Evolutionary conservation across 2,329 filamentous ascomycete genomes (phyloP).

Genomic region (Epichloe gansuensis): DNA sequence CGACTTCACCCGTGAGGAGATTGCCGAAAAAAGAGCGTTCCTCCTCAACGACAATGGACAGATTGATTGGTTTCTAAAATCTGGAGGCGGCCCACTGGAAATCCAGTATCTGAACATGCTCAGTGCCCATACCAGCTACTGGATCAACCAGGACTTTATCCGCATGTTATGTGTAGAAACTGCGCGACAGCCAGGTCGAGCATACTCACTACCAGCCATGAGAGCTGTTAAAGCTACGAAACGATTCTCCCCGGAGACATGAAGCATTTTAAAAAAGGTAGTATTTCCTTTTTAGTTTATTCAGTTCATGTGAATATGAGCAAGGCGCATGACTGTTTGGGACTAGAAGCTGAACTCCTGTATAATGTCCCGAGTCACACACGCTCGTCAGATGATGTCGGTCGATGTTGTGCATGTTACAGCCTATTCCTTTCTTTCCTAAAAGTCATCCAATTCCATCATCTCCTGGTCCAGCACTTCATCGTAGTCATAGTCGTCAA

Average conservation of each 20-base stretch:
- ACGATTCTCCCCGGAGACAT: constrained; percentile 15
- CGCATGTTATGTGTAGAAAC: constrained; percentile 81
- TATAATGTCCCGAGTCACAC: neutral
- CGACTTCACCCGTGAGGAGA: constrained; percentile 83
- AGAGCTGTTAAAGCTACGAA: constrained; percentile 42
- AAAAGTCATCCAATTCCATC: constrained; percentile 37
- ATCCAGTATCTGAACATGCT: constrained; percentile 97
- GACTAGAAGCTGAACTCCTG: neutral
- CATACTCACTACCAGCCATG: constrained; percentile 43
- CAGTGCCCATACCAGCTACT: constrained; percentile 89
- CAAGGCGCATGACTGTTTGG: neutral
- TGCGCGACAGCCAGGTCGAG: constrained; percentile 57
- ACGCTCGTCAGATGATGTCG: neutral
- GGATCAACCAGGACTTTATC: constrained; percentile 79
- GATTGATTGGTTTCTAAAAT: constrained; percentile 78
- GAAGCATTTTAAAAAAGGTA: neutral
- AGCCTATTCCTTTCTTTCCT: neutral
- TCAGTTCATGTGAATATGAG: neutral
- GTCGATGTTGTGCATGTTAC: neutral
- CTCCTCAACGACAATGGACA: constrained; percentile 94
- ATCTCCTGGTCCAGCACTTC: constrained; percentile 40
- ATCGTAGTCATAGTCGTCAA: constrained; percentile 37
- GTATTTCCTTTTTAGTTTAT: too few species aligned
- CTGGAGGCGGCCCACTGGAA: constrained; percentile 75
- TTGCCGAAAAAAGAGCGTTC: constrained; percentile 78